Percentiles rank a stretch among this genome's conserved stretches.
These are phyloP conservation scores for Skeletonema tropicum DNA, from an alignment of 108 stramenopile species.

Conservation along the genomic window DNA sequence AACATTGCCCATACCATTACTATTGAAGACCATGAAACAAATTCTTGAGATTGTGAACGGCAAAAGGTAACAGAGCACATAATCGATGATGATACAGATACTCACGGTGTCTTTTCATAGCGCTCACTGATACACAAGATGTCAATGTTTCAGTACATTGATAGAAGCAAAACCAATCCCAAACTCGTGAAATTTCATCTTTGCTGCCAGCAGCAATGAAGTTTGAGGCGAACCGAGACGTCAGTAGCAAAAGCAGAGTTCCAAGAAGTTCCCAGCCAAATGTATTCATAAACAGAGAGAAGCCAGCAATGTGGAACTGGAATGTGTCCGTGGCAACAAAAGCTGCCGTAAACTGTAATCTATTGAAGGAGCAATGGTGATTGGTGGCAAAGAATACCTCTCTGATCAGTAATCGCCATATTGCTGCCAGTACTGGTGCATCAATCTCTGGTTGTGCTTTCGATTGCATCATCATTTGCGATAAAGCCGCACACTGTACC, in stretches of 20 bases:
- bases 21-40: background rate
- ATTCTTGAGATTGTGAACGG: background rate
- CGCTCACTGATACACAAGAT: constrained; percentile 78
- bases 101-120: constrained; percentile 66
- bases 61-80: background rate
- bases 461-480: constrained; percentile 41
- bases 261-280: constrained; percentile 88
- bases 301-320: constrained; percentile 66
- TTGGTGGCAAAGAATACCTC: constrained; percentile 83
- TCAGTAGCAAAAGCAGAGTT: constrained; percentile 49
- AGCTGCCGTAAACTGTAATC: constrained; percentile 81
- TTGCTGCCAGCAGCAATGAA: background rate
- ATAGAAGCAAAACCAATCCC: constrained; percentile 69
- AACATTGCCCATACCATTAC: constrained; percentile 91
- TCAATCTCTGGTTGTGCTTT: constrained; percentile 51
- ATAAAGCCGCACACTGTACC: constrained; percentile 62
- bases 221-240: constrained; percentile 19
- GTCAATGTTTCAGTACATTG: constrained; percentile 69
- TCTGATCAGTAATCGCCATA: constrained; percentile 74
- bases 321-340: constrained; percentile 82
- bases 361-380: constrained; percentile 83
- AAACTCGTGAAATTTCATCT: constrained; percentile 30
- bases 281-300: constrained; percentile 81
- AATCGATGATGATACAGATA: background rate
- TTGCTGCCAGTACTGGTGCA: constrained; percentile 55